Base-by-base conservation (phyloP, 345 rosid genomes). In the Erodium maritimum region DNA sequence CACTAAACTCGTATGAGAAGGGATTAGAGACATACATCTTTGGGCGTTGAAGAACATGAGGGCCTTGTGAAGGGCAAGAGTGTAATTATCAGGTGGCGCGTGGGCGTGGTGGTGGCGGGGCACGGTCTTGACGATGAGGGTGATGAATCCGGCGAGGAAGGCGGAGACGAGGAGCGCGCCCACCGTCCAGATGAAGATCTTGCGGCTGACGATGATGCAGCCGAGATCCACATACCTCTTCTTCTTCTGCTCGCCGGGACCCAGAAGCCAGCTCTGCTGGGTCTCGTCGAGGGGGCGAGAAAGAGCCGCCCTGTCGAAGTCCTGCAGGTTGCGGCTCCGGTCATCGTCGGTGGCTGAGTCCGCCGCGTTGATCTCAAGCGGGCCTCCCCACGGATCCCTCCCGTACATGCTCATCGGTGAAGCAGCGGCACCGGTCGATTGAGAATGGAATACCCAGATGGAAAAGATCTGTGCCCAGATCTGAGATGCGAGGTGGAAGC, bases 21-120 rank as follows among this genome's bases (percentile, higher is more conserved):
- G 37, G 46, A 19, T 13, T 6, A 18, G 50, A 8, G 1, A 42
- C 48, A 42, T 73, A 93, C 96, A 94, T 56, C 80, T 72, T 66
- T 94, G 99, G 61, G 84, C 99, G 71, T 90, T 94, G 88, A 94
- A 94, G 82, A 94, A 94, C 86, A 82, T 87, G 73, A 94, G 99
- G 25, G 99, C 90, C 75, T 90, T 94, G 61, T 76, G 91, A 18
- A 94, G 91, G 42, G 96, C 96, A 33, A 87, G 70, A 0, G 99
- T 90, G 68, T 94, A 94, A 55, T 94, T 94, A 34, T 94, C 97
- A 13, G 97, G 74, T 6, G 90, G 86, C 3, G 73, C 46, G n/a
- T 56, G 70, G 21, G 58, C 54, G 51, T 68, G 82, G 65, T 75
- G 91, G 68, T 85, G 82, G 12, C 88, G 87, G 2, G 95, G 97